Evolutionary conservation across 2,329 filamentous ascomycete genomes (phyloP), one percentile per base, ranked within the genome.

Genomic region (Corynespora cassiicola): DNA sequence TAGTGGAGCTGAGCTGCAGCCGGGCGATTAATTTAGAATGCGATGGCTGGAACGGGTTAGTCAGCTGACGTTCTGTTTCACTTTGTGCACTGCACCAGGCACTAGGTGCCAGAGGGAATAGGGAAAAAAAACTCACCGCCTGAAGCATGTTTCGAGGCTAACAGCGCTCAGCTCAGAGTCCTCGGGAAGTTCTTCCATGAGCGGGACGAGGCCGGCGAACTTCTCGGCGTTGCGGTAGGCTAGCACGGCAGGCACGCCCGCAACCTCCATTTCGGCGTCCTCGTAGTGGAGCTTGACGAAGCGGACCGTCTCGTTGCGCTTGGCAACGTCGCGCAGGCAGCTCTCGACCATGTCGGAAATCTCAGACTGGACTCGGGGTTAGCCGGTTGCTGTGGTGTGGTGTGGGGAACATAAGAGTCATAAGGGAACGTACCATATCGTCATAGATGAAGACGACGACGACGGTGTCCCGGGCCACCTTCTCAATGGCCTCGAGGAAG

Each of bases 361-460:
- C 40, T 86, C 79, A 45, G 87, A 95, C 88, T 96, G 39, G 22
- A 22, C 21, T n/a, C n/a, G 5, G n/a, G 23, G 42, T 60, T 43
- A 50, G 54, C n/a, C n/a, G n/a, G n/a, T n/a, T n/a, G n/a, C 36
- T 49, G 31, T 27, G 11, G 6, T 26, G 24, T 20, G 20, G 25
- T 20, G 23, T 4, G 27, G 26, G 9, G 14, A n/a, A 26, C 2
- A 35, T 27, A n/a, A 31, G 22, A 20, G 16, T n/a, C n/a, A n/a
- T 23, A 17, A 22, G 16, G 6, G 4, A 33, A 71, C 83, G 65
- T 80, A 95, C 90, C 76, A 87, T 80, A 45, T 88, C 81, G 62
- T 96, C 90, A 68, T 90, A 94, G 51, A 99, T 90, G 71, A 92
- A 95, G 18, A 99, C 94, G 2, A 96, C 87, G 2, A 97, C 91